phyloP scores from a whole-genome alignment of 164 flowering plant genomes.

The Nymphaea thermarum region DNA sequence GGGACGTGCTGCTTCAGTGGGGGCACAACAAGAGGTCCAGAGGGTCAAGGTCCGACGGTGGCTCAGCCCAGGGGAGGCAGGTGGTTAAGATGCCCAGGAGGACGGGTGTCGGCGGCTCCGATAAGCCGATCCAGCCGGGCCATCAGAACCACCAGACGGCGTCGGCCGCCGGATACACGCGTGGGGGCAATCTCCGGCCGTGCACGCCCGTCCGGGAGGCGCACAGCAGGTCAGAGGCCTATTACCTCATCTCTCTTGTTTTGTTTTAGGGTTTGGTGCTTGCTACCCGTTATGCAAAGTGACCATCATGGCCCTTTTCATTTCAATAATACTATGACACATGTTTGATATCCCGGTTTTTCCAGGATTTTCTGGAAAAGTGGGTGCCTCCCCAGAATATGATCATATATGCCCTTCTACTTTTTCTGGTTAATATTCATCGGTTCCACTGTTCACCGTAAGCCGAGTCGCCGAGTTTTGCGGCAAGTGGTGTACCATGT shows the following conservation, averaged over 20 bases:
- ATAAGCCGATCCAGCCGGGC: conserved; percentile 4
- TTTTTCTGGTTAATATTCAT: too few species aligned
- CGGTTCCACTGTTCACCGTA: too few species aligned
- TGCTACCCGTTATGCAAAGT: too few species aligned
- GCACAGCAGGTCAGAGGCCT: conserved; percentile 8
- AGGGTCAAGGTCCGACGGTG: conserved; percentile 16
- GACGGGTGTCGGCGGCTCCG: conserved; percentile 3
- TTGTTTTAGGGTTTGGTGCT: background rate
- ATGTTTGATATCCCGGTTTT: too few species aligned
- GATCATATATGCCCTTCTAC: too few species aligned
- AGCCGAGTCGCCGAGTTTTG: too few species aligned
- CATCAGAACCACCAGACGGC: background rate
- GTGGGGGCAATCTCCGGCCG: conserved; percentile 12
- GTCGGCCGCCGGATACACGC: conserved; percentile 1
- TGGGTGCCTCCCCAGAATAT: too few species aligned
- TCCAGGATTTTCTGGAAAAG: too few species aligned
- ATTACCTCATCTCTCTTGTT: background rate
- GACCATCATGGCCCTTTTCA: too few species aligned
- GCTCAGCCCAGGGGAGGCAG: conserved; percentile 14
- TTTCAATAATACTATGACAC: too few species aligned
- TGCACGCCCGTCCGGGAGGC: conserved; percentile 12
- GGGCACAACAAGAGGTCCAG: conserved; percentile 32
- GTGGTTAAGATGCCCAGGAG: conserved; percentile 16
- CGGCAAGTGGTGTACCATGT: too few species aligned
- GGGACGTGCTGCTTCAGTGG: conserved; percentile 27